phyloP scores from a whole-genome alignment of 2,329 filamentous ascomycete species.

The Celoporthe dispersa region DNA sequence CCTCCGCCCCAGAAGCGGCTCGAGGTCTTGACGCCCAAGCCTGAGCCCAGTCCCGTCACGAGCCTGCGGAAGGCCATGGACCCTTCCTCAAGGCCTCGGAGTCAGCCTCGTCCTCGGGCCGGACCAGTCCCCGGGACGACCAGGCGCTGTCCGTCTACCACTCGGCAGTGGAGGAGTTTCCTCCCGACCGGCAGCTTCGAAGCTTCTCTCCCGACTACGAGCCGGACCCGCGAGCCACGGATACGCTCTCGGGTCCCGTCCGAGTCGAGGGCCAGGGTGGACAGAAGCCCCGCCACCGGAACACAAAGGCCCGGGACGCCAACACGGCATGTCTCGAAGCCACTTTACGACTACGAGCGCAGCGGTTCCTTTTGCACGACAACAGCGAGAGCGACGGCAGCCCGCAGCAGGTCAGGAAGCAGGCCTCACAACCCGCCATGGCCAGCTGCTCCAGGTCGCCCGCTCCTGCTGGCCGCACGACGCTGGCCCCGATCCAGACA shows the following conservation, averaged over 20 bases:
- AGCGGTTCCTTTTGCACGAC: slow-evolving; percentile 57
- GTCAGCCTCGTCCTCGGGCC: slow-evolving; percentile 22
- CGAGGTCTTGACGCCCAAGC: slow-evolving; percentile 38
- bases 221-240: slow-evolving; percentile 71
- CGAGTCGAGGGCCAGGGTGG: slow-evolving; percentile 41
- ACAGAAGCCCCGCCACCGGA: slow-evolving; percentile 32
- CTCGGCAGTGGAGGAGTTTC: slow-evolving; percentile 18
- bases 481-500: slow-evolving; percentile 23
- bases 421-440: not conserved
- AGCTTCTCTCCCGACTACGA: slow-evolving; percentile 79
- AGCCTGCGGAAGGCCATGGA: slow-evolving; percentile 87
- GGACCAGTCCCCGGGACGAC: slow-evolving; percentile 29
- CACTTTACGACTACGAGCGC: slow-evolving; percentile 39
- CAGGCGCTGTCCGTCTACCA: slow-evolving; percentile 30
- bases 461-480: slow-evolving; percentile 7
- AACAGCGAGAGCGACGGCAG: slow-evolving; percentile 56
- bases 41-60: slow-evolving; percentile 68
- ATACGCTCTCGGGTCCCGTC: slow-evolving; percentile 68
- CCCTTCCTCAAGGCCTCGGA: slow-evolving; percentile 63
- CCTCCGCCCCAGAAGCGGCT: slow-evolving; percentile 36
- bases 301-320: slow-evolving; percentile 40
- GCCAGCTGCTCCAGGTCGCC: slow-evolving; percentile 5
- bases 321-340: slow-evolving; percentile 40
- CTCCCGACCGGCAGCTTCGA: slow-evolving; percentile 47
- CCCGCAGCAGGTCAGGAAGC: slow-evolving; percentile 32